These are phyloP conservation scores for Trichosporon inkin DNA, from an alignment of 1,284 basidiomycete genomes.

Conservation along the genomic window DNA sequence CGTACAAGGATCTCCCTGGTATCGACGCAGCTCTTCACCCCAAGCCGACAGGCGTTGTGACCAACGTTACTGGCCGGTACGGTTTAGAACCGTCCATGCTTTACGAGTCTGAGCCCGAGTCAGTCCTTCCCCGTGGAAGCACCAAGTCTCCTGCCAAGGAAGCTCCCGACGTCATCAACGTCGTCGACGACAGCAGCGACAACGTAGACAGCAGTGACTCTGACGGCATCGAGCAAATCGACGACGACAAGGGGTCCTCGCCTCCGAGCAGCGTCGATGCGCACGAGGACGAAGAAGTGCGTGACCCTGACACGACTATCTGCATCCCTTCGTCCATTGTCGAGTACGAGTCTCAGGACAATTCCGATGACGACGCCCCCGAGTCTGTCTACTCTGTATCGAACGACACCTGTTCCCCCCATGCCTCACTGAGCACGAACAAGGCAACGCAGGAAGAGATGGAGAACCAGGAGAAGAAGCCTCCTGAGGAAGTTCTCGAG, in stretches of 20 bases:
- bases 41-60: neutral
- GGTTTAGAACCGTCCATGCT: conserved; percentile 14
- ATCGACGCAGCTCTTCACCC: neutral
- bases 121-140: conserved; percentile 9
- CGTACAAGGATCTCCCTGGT: neutral
- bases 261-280: neutral
- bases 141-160: neutral
- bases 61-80: conserved; percentile 10
- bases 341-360: conserved; percentile 4
- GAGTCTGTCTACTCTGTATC: neutral
- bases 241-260: neutral
- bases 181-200: conserved; percentile 1
- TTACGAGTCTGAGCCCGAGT: conserved; percentile 21
- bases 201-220: neutral
- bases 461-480: neutral
- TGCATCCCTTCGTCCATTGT: conserved; percentile 1
- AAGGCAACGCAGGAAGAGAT: no score
- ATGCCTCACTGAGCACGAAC: no score
- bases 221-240: neutral
- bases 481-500: neutral
- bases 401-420: neutral
- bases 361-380: neutral
- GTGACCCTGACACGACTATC: conserved; percentile 2
- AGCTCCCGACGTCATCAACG: neutral
- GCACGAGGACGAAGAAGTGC: neutral